Base-by-base conservation (phyloP, 1,284 basidiomycete genomes). In the Bothia castanella region DNA sequence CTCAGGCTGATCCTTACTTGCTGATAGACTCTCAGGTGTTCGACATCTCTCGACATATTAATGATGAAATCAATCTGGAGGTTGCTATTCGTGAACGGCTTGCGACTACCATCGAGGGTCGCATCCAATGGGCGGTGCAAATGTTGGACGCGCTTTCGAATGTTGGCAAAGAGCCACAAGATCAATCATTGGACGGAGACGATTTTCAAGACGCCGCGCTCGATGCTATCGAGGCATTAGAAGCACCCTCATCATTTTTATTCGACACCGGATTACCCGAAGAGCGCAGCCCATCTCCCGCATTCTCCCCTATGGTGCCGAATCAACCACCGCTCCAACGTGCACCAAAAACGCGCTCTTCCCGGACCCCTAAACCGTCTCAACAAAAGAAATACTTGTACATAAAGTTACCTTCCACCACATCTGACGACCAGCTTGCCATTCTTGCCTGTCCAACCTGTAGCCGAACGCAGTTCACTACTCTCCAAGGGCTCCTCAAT, bases 401-500 rank as follows among this genome's bases (percentile, higher is more conserved):
- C 58, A 65, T 79, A 21, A 75, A 71, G 40, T 37, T 68, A 3
- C 51, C 59, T 25, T 69, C 74, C 47, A 54, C 59, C 19, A 52
- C 63, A 2, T 65, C 63, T 13, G 60, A 62, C 20, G 70, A 69
- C 44, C 64, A 71, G 56, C 58, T 75, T 58, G 69, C 67, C 27
- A 73, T 73, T 54, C 72, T 89, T 42, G 74, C 72, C 17, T 89
- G 87, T 58, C 78, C 82, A 0, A 74, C 72, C 52, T 89, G 87
- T 57, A 58, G 67, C 17, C 78, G 83, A 38, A 79, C 76, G 2
- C 72, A 83, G 14, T 89, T 89, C 60, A 82, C 79, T 13, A 82
- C 78, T n/a, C 73, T 89, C 2, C 87, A 89, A 64, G 87, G 87
- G 3, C 74, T 89, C 20, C 72, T 88, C 23, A 89, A 89, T 56